Percentiles rank a stretch among this genome's conserved stretches.
These are phyloP conservation scores for Pleurotus cornucopiae DNA, from an alignment of 768 basidiomycete species.

Conservation along the genomic window DNA sequence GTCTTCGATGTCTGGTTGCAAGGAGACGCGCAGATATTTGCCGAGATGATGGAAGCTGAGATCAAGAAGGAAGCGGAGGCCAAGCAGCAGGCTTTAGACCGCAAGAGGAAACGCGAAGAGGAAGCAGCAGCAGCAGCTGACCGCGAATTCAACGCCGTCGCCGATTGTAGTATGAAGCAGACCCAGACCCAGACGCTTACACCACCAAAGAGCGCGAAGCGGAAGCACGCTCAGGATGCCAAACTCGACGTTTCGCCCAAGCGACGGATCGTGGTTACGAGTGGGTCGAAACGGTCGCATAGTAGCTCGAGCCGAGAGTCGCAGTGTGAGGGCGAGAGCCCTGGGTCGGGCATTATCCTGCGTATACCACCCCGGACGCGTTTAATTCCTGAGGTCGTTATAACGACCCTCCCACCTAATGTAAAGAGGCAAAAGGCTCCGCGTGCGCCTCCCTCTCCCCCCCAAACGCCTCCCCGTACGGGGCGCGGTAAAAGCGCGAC, in stretches of 20 bases:
- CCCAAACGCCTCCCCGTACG: not conserved
- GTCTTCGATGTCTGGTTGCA: conserved; percentile 90
- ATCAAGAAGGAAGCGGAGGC: conserved; percentile 49
- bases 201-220: conserved; percentile 2
- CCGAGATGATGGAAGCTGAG: conserved; percentile 53
- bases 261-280: not conserved
- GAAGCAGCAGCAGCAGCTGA: conserved; percentile 24
- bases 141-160: not conserved
- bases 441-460: not conserved
- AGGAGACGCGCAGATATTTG: conserved; percentile 83
- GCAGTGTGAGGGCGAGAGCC: not conserved
- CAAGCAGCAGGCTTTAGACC: conserved; percentile 52
- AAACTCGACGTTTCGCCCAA: not conserved
- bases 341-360: not conserved
- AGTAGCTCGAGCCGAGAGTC: not conserved
- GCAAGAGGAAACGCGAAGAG: conserved; percentile 54
- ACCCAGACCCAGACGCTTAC: not conserved
- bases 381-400: not conserved
- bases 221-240: not conserved
- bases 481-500: not conserved
- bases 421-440: not conserved
- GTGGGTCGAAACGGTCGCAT: not conserved
- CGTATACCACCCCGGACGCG: conserved; percentile 2
- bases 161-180: conserved; percentile 7
- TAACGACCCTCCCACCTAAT: not conserved